These are phyloP conservation scores for Hirsutella rhossiliensis DNA, from an alignment of 2,329 filamentous ascomycete genomes.

Conservation along the genomic window DNA sequence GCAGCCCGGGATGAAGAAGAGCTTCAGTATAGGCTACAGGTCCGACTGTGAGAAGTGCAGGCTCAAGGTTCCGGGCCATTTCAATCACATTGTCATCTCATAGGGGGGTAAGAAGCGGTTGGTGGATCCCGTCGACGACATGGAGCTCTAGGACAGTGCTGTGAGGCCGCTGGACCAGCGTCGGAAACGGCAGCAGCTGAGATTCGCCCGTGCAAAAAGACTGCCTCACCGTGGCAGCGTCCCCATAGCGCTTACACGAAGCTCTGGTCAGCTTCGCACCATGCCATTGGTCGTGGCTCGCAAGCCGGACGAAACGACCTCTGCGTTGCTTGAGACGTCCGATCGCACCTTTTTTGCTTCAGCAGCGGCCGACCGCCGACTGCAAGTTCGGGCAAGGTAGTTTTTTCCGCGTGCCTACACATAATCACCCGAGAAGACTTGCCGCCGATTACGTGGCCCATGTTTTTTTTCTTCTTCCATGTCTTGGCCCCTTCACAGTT, in stretches of 20 bases:
- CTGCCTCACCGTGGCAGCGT: not conserved
- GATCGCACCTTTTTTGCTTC: no score
- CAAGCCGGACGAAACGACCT: no score
- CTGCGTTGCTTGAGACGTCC: no score
- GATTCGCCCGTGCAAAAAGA: not conserved
- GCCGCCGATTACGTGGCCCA: no score
- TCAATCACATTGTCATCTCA: constrained; percentile 65
- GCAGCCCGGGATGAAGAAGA: constrained; percentile 54
- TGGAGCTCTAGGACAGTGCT: constrained; percentile 13
- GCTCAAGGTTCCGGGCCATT: constrained; percentile 64
- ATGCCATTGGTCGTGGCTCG: no score
- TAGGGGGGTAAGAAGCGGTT: constrained; percentile 25
- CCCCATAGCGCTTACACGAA: no score
- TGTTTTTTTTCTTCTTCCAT: no score
- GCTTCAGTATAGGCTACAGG: constrained; percentile 67
- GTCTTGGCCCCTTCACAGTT: not conserved
- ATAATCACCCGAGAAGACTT: no score
- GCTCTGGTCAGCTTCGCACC: no score
- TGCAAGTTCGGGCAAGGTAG: no score
- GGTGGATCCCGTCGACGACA: constrained; percentile 10
- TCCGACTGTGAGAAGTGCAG: constrained; percentile 70
- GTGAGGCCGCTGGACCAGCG: constrained; percentile 13
- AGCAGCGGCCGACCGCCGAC: no score
- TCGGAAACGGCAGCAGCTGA: constrained; percentile 6
- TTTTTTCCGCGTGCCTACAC: no score